Percentiles rank a stretch among this genome's conserved stretches.
Conservation (phyloP, 371 early-diverging fungal species). For the Mucor indicus region DNA sequence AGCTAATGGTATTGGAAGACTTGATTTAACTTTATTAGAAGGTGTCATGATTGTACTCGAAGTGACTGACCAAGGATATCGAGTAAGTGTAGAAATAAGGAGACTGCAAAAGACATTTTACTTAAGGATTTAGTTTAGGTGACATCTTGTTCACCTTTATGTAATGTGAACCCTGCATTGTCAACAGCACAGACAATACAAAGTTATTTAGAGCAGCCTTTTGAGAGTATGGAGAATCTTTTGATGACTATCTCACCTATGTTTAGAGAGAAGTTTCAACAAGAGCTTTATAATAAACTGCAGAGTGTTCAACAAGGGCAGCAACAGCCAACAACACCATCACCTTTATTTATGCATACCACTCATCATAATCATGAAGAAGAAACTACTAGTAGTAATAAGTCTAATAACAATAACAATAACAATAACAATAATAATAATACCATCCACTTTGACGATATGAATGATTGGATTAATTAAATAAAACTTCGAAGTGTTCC, state of each 20-base stretch:
- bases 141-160: constrained; percentile 21
- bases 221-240: constrained; percentile 38
- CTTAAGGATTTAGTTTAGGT: constrained; percentile 5
- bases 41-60: constrained; percentile 30
- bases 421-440: not conserved
- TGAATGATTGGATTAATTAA: constrained; percentile 14
- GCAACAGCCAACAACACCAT: not conserved
- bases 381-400: not conserved
- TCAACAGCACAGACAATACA: constrained; percentile 15
- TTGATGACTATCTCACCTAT: constrained; percentile 37
- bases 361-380: not conserved
- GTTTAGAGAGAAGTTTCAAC: constrained; percentile 29
- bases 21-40: constrained; percentile 27
- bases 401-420: not conserved
- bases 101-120: not conserved
- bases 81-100: constrained; percentile 6
- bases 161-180: constrained; percentile 7
- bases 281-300: constrained; percentile 27
- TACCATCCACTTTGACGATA: not conserved
- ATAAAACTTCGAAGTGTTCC: constrained; percentile 35
- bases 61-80: constrained; percentile 23
- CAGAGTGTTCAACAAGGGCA: constrained; percentile 18
- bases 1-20: constrained; percentile 16
- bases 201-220: constrained; percentile 10
- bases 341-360: not conserved